Evolutionary conservation across 306 rosid genomes (phyloP).

Genomic region (Trifolium dubium): DNA sequence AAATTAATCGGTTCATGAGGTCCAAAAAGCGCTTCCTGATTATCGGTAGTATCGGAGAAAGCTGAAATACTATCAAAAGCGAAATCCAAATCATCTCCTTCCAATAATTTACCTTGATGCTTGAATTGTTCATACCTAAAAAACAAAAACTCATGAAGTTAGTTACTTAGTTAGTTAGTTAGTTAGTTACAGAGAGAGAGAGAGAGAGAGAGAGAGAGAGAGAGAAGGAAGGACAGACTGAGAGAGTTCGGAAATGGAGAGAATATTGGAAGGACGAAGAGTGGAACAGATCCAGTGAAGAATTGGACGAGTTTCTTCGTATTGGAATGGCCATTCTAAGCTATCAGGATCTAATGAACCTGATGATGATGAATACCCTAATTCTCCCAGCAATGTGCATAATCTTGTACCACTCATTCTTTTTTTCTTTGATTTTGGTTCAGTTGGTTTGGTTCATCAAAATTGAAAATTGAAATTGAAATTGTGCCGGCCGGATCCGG

Average conservation of each 20-base stretch:
- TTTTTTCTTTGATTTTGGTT: no score
- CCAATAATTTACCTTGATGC: conserved; percentile 85
- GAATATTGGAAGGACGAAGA: conserved; percentile 89
- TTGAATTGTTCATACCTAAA: conserved; percentile 76
- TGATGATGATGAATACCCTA: conserved; percentile 59
- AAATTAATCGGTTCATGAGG: conserved; percentile 70
- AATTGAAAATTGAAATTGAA: no score
- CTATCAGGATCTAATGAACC: conserved; percentile 82
- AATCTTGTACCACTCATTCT: conserved; percentile 75
- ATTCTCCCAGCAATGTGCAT: conserved; percentile 68
- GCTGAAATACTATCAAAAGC: conserved; percentile 94
- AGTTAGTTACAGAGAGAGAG: neutral
- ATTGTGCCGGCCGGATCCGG: no score
- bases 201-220: neutral
- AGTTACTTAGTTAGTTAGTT: no score
- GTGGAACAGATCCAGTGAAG: conserved; percentile 95
- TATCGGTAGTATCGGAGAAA: conserved; percentile 77
- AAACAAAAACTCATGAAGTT: neutral
- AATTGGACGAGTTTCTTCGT: conserved; percentile 85
- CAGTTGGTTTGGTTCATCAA: no score
- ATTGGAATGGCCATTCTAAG: conserved; percentile 95
- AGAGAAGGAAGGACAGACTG: conserved; percentile 45
- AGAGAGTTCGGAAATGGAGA: conserved; percentile 77
- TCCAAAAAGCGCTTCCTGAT: conserved; percentile 90
- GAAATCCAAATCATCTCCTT: conserved; percentile 93